Evolutionary conservation across 1,284 basidiomycete species (phyloP), one percentile per base, ranked within the genome.

Genomic region (Heterobasidion occidentale): DNA sequence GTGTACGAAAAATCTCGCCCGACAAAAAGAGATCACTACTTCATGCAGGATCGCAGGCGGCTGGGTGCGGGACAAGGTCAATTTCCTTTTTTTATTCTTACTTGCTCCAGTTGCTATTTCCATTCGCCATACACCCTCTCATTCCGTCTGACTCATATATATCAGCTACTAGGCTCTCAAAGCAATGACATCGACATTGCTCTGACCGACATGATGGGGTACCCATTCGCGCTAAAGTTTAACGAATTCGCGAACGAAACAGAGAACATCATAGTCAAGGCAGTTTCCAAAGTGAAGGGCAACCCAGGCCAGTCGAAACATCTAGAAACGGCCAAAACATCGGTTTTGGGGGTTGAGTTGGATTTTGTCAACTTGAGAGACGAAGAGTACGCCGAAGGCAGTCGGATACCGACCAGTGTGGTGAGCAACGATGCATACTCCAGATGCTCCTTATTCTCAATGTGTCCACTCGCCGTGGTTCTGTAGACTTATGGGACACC

Each of bases 231-330:
- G 1, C 80, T 88, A 58, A 78, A 86, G 56, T 86, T 99, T 60
- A 80, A 86, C 17, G 71, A 77, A 20, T 97, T 80, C 65, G 76
- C 92, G 62, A 77, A 83, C 0, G 66, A 75, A 9, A 70, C 65
- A 27, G 79, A 84, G 42, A 75, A 79, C 47, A 68, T 90, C 12
- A 62, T 78, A 33, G 81, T 83, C 2, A 83, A 85, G 54, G 79
- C 78, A 20, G 78, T 90, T 46, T 74, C 88, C 20, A 92, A 88
- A 66, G 94, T 99, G 58, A 92, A 91, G 54, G 88, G 89, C 59
- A 98, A 99, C 65, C 96, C 97, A 0, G 93, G 96, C 51, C 97
- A 99, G 74, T 96, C 92, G 56, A 99, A 99, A 70, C 97, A 98
- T 71, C 79, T 99, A 38, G 96, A 99, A 72, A 98, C 97, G 0